Conservation (phyloP, 345 rosid genomes). For the Moringa oleifera region DNA sequence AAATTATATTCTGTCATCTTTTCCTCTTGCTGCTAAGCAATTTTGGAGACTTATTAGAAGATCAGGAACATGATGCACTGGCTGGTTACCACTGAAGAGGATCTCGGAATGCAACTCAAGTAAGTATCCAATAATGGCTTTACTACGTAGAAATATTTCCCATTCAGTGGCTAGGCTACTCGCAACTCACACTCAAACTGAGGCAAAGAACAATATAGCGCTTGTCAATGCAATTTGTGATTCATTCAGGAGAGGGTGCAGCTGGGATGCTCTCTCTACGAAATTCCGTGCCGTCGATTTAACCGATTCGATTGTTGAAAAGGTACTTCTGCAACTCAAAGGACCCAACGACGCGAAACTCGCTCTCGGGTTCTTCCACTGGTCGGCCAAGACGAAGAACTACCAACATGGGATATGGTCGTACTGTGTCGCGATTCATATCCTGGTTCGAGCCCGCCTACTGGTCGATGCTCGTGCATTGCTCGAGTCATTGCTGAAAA, state of each 20-base stretch:
- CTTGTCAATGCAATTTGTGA: slow-evolving; percentile 29
- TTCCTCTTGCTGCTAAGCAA: no score
- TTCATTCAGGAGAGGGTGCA: slow-evolving; percentile 32
- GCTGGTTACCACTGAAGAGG: no score
- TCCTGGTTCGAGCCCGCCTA: slow-evolving; percentile 48
- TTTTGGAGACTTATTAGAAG: no score
- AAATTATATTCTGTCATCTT: no score
- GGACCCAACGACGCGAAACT: slow-evolving; percentile 55
- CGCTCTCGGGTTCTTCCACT: slow-evolving; percentile 73
- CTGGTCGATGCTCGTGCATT: slow-evolving; percentile 58
- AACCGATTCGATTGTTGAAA: slow-evolving; percentile 31
- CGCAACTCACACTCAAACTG: slow-evolving; percentile 5
- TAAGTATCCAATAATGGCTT: no score
- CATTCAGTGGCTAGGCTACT: no score
- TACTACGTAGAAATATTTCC: no score
- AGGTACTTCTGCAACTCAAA: slow-evolving; percentile 56
- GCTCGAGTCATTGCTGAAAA: slow-evolving; percentile 48
- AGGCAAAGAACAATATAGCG: slow-evolving; percentile 7
- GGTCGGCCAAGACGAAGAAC: slow-evolving; percentile 49
- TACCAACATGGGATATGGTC: slow-evolving; percentile 41
- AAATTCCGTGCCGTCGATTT: slow-evolving; percentile 33
- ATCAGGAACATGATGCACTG: no score
- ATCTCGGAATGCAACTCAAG: no score
- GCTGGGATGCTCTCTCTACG: slow-evolving; percentile 52
- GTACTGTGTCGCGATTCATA: slow-evolving; percentile 51